Evolutionary conservation across 352 stramenopile genomes (phyloP), one percentile per base, ranked within the genome.

Genomic region (Phytopythium kandeliae): DNA sequence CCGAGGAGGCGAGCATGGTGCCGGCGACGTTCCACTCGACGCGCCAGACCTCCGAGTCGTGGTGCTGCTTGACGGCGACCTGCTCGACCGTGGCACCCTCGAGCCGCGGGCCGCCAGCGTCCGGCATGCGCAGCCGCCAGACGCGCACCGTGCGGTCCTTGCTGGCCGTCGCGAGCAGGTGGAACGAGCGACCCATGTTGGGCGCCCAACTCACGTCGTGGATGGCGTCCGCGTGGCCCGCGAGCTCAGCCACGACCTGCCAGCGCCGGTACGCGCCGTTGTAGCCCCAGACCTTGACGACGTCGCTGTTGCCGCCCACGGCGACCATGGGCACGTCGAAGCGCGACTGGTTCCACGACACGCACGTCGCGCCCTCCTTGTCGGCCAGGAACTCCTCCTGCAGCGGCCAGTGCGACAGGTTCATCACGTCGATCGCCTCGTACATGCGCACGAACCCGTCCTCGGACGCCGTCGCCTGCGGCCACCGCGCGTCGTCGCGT

Each of bases 1-100:
- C 92, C 3, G 85, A 96, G 42, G 84, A 96, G 28, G 92, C 92
- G 44, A 99, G 64, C 58, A 98, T 96, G 15, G 94, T 98, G 24
- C 96, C 96, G 11, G 95, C 98, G 37, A 99, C 85, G 59, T 98
- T 98, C 93, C 93, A 99, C 67, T 98, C 87, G 47, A 97, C 96
- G 35, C 92, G 83, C 96, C 96, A 99, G 24, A 97, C 87, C 57
- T 98, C 82, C 62, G 74, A 91, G 65, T 88, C 74, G 67, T 90
- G 79, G 58, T 94, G 84, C 53, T 92, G 78, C 55, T 91, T 89
- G 16, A 81, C 63, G 19, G 79, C 79, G 4, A 92, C 69, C 50
- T 91, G 63, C 41, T 91, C 75, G 21, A 92, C 76, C 28, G 85
- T 68, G 16, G 74, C 83, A 10, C 44, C 46, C 31, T 52, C 46